Evolutionary conservation across 2,329 filamentous ascomycete genomes (phyloP), one percentile per base, ranked within the genome.

Genomic region (Pseudogymnoascus sp.): DNA sequence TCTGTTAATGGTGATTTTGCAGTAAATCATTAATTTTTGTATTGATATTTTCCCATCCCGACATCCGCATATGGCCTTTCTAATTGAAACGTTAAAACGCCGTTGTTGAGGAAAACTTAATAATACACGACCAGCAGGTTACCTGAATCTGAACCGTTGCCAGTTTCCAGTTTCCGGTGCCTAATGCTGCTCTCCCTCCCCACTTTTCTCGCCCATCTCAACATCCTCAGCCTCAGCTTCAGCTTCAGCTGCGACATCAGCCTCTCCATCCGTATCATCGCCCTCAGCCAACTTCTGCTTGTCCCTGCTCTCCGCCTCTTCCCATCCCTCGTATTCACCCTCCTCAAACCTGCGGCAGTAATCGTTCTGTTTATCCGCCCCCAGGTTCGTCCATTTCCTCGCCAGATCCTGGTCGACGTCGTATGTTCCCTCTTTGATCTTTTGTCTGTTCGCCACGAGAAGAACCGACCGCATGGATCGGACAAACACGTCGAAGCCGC

Each of bases 401-500:
- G 67, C 67, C 23, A 72, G 60, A 21, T 59, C 61, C 13, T 59
- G 59, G 26, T 72, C 70, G 7, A 71, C 45, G 37, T 71, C 67
- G 37, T 62, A 67, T 3, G 60, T 63, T 10, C 65, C 67, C 12
- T 67, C 66, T 10, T 62, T 60, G 33, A 69, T 66, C 18, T 64
- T 67, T 18, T 65, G 63, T 4, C 61, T 61, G 57, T 69, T 63
- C 8, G 66, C 60, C 6, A 61, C 62, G 12, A 61, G 30, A n/a
- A 71, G 18, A 3, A 64, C 55, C 1, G 64, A 63, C 52, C 69
- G 64, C 13, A 64, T 61, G 19, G 71, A 68, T 8, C 63, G 63
- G 33, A 65, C 67, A 45, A 68, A 72, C 1, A 69, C 5, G 3
- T 71, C 69, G 45, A 69, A 71, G 6, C 63, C 66, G 58, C 55